phyloP scores from a whole-genome alignment of 768 basidiomycete genomes.

The Rhizopogon sp. region DNA sequence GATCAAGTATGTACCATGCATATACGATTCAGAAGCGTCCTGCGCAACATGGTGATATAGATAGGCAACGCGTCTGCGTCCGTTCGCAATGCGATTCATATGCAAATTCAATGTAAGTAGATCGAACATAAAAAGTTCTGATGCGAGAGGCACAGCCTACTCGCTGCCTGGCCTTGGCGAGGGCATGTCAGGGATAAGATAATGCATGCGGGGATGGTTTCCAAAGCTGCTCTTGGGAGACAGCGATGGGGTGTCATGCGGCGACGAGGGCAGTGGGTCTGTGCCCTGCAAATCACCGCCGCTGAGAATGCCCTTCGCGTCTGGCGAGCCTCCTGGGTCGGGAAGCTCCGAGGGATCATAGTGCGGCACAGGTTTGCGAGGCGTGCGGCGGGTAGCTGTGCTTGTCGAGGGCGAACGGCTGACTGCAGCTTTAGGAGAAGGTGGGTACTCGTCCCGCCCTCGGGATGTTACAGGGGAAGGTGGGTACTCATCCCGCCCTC shows the following conservation, averaged over 20 bases:
- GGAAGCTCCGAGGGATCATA: constrained; percentile 34
- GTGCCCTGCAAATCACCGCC: constrained; percentile 21
- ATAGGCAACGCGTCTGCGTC: constrained; percentile 1
- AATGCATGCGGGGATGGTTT: constrained; percentile 44
- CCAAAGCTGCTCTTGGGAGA: constrained; percentile 42
- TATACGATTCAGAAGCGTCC: not conserved
- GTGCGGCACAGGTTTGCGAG: constrained; percentile 55
- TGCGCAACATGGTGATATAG: not conserved
- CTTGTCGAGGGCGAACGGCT: constrained; percentile 24
- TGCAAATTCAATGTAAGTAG: not conserved
- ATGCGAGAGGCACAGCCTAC: constrained; percentile 7
- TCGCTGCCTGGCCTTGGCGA: constrained; percentile 24
- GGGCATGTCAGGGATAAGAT: constrained; percentile 59
- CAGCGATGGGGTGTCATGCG: constrained; percentile 17
- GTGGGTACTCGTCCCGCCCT: constrained; percentile 25
- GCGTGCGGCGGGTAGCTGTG: constrained; percentile 26
- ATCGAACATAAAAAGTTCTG: not conserved
- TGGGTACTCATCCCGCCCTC: constrained; percentile 25
- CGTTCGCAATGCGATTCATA: not conserved
- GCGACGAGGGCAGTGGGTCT: not conserved
- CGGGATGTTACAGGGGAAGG: constrained; percentile 13
- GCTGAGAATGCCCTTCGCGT: constrained; percentile 18
- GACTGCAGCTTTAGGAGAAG: constrained; percentile 10
- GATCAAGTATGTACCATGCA: not conserved
- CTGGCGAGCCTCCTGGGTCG: constrained; percentile 8